phyloP scores from a whole-genome alignment of 306 rosid species.

The Cucurbita ficifolia region DNA sequence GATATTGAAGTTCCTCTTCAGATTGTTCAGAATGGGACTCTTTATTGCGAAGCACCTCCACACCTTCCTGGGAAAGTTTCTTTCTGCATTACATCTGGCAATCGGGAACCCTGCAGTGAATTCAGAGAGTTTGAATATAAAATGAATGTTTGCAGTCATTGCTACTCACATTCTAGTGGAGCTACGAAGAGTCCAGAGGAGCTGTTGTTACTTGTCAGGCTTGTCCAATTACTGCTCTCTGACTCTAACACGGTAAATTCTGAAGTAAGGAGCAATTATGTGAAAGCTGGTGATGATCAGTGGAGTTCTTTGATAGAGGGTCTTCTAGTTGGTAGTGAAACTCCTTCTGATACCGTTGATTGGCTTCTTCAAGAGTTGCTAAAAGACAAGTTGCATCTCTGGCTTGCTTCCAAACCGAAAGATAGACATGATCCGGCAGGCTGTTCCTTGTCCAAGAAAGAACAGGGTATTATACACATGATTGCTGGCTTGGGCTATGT shows the following conservation, averaged over 20 bases:
- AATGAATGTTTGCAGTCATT: conserved; percentile 23
- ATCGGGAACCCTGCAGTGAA: conserved; percentile 81
- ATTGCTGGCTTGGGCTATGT: conserved; percentile 79
- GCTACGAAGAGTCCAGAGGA: conserved; percentile 50
- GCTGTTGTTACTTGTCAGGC: conserved; percentile 68
- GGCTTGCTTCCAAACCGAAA: conserved; percentile 50
- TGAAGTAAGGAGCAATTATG: conserved; percentile 21
- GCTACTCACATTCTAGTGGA: conserved; percentile 31
- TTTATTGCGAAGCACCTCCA: conserved; percentile 73
- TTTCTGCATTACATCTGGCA: conserved; percentile 68
- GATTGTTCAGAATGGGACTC: conserved; percentile 72
- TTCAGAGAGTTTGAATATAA: conserved; percentile 68
- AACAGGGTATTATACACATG: conserved; percentile 86
- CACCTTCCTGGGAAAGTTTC: conserved; percentile 56
- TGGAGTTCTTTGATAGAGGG: conserved; percentile 55
- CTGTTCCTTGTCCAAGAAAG: conserved; percentile 74
- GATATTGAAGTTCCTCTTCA: conserved; percentile 63
- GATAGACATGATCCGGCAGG: conserved; percentile 26
- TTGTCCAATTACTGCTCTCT: conserved; percentile 57
- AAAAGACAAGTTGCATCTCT: conserved; percentile 56
- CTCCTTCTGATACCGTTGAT: conserved; percentile 45
- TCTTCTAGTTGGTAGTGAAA: conserved; percentile 52
- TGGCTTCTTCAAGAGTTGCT: conserved; percentile 85
- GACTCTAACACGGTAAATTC: conserved; percentile 24
- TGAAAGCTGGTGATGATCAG: conserved; percentile 41